phyloP scores from a whole-genome alignment of 257 asterid genomes.

The Penstemon barbatus region DNA sequence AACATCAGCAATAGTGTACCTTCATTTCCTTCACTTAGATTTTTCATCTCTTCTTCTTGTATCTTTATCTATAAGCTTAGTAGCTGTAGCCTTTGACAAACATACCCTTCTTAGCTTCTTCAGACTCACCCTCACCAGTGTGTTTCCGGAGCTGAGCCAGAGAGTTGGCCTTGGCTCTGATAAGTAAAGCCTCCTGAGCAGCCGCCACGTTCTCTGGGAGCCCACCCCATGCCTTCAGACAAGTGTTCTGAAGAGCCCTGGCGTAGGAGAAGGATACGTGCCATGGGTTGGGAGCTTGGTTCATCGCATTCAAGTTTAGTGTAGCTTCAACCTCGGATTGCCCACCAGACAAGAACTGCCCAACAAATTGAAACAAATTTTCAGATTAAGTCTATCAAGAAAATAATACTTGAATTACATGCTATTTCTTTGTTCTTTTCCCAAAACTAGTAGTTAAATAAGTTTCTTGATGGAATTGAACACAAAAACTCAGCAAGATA shows the following conservation, averaged over 20 bases:
- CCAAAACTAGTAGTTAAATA: not conserved
- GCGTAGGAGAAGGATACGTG: conserved; percentile 72
- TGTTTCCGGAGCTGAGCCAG: conserved; percentile 71
- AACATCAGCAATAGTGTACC: not conserved
- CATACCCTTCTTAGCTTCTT: conserved; percentile 67
- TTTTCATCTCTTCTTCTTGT: conserved; percentile 17
- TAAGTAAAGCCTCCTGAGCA: conserved; percentile 55
- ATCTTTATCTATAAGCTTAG: conserved; percentile 32
- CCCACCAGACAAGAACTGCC: conserved; percentile 74
- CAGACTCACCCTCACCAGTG: conserved; percentile 66
- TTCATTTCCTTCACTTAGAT: not conserved
- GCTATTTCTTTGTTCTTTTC: not conserved
- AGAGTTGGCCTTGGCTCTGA: conserved; percentile 60
- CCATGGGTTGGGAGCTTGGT: conserved; percentile 73
- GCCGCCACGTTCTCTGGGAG: conserved; percentile 55
- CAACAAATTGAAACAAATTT: not conserved
- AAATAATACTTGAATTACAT: not conserved
- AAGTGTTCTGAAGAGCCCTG: conserved; percentile 71
- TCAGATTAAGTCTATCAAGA: not conserved
- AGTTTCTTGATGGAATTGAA: not conserved
- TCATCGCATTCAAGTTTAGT: conserved; percentile 68
- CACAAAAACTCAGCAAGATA: not conserved
- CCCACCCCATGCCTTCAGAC: conserved; percentile 75
- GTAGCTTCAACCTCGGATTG: conserved; percentile 75
- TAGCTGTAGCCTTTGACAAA: conserved; percentile 55